Conservation (phyloP, 1,284 basidiomycete species). For the Tilletia caries region DNA sequence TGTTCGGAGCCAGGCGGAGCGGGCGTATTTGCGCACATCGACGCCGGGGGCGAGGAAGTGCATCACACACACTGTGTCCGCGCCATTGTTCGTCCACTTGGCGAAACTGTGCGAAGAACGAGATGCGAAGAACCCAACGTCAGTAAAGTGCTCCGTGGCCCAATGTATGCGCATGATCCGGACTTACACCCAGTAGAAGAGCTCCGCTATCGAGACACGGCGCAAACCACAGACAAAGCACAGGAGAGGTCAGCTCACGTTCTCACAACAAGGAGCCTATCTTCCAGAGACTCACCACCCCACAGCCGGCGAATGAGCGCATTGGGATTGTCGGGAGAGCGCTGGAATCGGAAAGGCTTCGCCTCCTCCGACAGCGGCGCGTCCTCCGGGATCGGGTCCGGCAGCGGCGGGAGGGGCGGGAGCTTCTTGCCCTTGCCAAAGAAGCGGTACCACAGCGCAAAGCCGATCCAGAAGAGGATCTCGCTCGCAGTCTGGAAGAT, state of each 20-base stretch:
- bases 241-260: background rate
- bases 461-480: slow-evolving; percentile 10
- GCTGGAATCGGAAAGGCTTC: slow-evolving; percentile 1
- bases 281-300: background rate
- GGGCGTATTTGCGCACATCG: slow-evolving; percentile 8
- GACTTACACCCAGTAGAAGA: slow-evolving; percentile 12
- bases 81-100: slow-evolving; percentile 2
- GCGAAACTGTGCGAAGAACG: background rate
- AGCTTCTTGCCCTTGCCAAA: slow-evolving; percentile 10
- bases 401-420: background rate
- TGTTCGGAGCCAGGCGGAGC: background rate
- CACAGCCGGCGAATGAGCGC: background rate
- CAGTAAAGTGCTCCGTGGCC: background rate
- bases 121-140: background rate
- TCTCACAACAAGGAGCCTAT: background rate
- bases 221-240: background rate
- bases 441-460: slow-evolving; percentile 4
- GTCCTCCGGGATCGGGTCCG: background rate
- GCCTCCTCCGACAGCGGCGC: background rate
- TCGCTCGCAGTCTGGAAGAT: background rate
- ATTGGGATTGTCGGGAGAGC: background rate
- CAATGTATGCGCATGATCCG: background rate
- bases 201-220: background rate
- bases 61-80: background rate
- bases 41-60: slow-evolving; percentile 2